Percentiles rank a stretch among this genome's conserved stretches.
Evolutionary conservation across 306 rosid genomes (phyloP).

Genomic region (Phaseolus lunatus): DNA sequence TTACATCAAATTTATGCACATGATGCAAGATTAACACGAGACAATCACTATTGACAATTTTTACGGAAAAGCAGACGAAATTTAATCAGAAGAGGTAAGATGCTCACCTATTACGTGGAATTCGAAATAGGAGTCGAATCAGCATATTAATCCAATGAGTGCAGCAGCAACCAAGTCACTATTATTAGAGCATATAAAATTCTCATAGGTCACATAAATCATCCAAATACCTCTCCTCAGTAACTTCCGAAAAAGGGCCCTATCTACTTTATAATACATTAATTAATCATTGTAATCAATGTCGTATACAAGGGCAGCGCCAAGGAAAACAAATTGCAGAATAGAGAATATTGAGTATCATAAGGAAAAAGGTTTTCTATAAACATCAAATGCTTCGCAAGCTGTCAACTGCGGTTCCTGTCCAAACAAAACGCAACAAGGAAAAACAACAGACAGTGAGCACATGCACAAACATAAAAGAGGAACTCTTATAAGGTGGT

Average conservation of each 20-base stretch:
- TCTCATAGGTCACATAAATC: background rate
- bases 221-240: slow-evolving; percentile 22
- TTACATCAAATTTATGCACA: too few relatives aligned
- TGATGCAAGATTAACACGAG: too few relatives aligned
- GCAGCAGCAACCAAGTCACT: background rate
- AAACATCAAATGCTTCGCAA: slow-evolving; percentile 79
- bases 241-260: background rate
- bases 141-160: too few relatives aligned
- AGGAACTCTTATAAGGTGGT: background rate
- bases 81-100: too few relatives aligned
- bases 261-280: slow-evolving; percentile 33
- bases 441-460: slow-evolving; percentile 24
- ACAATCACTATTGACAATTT: background rate
- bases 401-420: slow-evolving; percentile 97
- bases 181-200: background rate
- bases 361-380: slow-evolving; percentile 74
- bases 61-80: background rate
- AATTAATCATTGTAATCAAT: slow-evolving; percentile 24
- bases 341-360: slow-evolving; percentile 47
- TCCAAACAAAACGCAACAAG: slow-evolving; percentile 42
- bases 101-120: too few relatives aligned
- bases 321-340: slow-evolving; percentile 13
- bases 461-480: too few relatives aligned
- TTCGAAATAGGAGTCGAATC: too few relatives aligned
- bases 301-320: slow-evolving; percentile 29